Evolutionary conservation across 306 rosid species (phyloP), one percentile per base, ranked within the genome.

Genomic region (Sechiopsis laciniata): DNA sequence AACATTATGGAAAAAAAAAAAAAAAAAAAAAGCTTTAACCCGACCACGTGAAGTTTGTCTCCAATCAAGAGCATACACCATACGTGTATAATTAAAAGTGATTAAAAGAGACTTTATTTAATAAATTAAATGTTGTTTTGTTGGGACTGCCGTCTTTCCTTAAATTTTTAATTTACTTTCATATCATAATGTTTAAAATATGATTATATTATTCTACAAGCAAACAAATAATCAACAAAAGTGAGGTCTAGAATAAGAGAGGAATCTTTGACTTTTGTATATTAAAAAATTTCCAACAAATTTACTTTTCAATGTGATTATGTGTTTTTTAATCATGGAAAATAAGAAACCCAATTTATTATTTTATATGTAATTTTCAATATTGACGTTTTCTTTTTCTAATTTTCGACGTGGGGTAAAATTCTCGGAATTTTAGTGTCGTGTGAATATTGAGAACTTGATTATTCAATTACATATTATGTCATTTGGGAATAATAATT

Each of bases 191-290:
- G 70, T 63, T 35, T 63, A 63, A 63, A 35, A 63, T 63, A 63
- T 63, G 51, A 63, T 63, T n/a, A 63, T 35, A 63, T 35, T 24
- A 37, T 35, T 9, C 15, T n/a, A 37, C 70, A 63, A 37, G 51
- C 51, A 63, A 63, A 63, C 51, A 63, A 63, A 37, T 63, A 63
- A 63, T 35, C 70, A 62, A 62, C 6, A 21, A 29, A 29, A 62
- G 22, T 32, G 48, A 61, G 14, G n/a, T 24, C 40, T 59, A 12
- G 0, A 59, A 59, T 59, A 10, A 59, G 1, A 1, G 8, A 32
- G 69, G 50, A 63, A 35, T 37, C 3, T 63, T 63, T 37, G 70
- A 63, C 70, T 37, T 37, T 63, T 63, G 4, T 4, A n/a, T 63
- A 16, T 63, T 0, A 5, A 63, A 63, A 35, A 16, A 8, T 14